These are phyloP conservation scores for Hippophae gyantsensis DNA, from an alignment of 306 rosid species.

Conservation along the genomic window DNA sequence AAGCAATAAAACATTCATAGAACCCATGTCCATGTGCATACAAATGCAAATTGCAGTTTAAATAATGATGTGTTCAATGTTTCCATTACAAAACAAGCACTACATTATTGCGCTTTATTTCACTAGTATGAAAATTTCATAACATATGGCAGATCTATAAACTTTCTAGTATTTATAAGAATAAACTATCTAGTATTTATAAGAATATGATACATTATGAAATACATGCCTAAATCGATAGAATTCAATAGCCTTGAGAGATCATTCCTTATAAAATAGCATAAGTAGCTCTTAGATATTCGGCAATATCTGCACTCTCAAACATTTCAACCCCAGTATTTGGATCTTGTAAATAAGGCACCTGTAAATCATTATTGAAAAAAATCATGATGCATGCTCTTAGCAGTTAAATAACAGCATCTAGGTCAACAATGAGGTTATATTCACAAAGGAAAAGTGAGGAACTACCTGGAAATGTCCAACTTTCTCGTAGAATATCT, in stretches of 20 bases:
- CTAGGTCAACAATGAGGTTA: no score
- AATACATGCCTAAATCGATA: not conserved
- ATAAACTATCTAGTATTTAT: no score
- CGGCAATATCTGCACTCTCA: constrained; percentile 90
- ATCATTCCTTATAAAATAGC: constrained; percentile 36
- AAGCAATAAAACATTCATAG: no score
- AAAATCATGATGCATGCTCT: not conserved
- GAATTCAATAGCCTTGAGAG: constrained; percentile 11
- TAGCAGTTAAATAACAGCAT: no score
- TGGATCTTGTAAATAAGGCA: constrained; percentile 84
- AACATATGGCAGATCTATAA: constrained; percentile 2
- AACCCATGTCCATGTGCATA: no score
- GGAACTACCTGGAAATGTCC: constrained; percentile 78
- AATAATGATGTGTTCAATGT: not conserved
- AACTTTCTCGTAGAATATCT: constrained; percentile 42
- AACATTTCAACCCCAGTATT: constrained; percentile 92
- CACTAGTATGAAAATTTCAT: constrained; percentile 2
- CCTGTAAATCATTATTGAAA: constrained; percentile 39
- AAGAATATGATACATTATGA: not conserved
- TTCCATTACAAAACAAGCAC: not conserved
- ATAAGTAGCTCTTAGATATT: constrained; percentile 74
- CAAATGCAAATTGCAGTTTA: no score
- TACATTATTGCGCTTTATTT: constrained; percentile 1
- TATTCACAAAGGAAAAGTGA: not conserved
- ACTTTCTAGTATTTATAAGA: not conserved